Base-by-base conservation (phyloP, 768 basidiomycete species). In the Mycena amicta region DNA sequence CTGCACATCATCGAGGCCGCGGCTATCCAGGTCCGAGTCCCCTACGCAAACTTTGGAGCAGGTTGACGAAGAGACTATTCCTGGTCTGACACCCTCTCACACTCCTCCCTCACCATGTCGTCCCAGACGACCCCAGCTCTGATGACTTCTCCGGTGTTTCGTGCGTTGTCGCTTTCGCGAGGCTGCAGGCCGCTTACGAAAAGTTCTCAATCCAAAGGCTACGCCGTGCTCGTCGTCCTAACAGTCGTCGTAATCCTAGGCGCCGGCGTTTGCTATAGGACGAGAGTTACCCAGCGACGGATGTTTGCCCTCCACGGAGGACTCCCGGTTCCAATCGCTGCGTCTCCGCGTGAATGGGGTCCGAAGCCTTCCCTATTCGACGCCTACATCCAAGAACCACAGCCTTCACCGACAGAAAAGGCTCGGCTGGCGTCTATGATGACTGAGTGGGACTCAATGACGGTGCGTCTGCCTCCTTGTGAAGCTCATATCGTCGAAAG, bases 191-290 rank as follows among this genome's bases (percentile, higher is more conserved):
- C 5, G 46, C 43, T 49, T 37, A 26, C 15, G 16, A 2, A 39
- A n/a, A 28, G 20, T 30, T 23, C 27, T 37, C 6, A n/a, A n/a
- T n/a, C 27, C 15, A 31, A 22, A 62, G 61, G 61, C 20, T 62
- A 62, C 29, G 61, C 61, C 5, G 53, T 62, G 11, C 56, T 62
- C 6, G 53, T 58, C 22, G 56, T 62, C 23, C 55, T 61, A n/a
- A 26, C 30, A 12, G 56, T 62, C 6, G 56, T 62, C 5, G 41
- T 55, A 13, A n/a, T 62, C 22, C 31, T 61, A 33, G 61, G 56
- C 26, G 56, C 56, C 11, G 39, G 46, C 4, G 26, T 62, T 3
- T 62, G 56, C 43, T 62, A 62, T 20, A 28, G 61, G 2, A 62
- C 61, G 8, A 56, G 56, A 18, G 30, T 52, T 2, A 26, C 47